phyloP scores from a whole-genome alignment of 495 filamentous ascomycete species.

The Friedmanniomyces endolithicus region DNA sequence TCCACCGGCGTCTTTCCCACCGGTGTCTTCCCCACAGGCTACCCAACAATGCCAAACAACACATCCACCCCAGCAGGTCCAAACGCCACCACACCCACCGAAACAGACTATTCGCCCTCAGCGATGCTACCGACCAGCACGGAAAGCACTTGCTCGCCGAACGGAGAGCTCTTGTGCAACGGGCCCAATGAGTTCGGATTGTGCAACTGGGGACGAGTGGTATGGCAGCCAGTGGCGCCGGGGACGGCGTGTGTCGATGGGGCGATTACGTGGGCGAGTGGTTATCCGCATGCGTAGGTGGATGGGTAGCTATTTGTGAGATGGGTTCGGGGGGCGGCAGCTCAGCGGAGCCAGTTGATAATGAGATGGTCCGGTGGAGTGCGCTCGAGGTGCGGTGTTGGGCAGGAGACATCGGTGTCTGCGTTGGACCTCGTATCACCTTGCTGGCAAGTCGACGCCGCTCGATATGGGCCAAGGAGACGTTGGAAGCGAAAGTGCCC shows the following conservation, averaged over 20 bases:
- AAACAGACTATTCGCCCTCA: not conserved
- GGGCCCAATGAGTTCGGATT: not conserved
- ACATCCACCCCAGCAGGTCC: not conserved
- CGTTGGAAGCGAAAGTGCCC: too few species aligned
- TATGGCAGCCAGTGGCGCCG: not conserved
- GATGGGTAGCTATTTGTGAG: not conserved
- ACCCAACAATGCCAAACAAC: not conserved
- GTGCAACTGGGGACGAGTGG: slow-evolving; percentile 1
- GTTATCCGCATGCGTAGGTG: not conserved
- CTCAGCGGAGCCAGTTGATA: too few species aligned
- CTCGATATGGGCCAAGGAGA: too few species aligned
- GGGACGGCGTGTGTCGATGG: slow-evolving; percentile 1
- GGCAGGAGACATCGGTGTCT: too few species aligned
- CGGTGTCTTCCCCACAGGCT: not conserved
- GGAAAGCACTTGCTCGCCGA: not conserved
- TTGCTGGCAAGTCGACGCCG: too few species aligned
- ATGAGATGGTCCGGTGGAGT: too few species aligned
- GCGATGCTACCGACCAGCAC: too few species aligned
- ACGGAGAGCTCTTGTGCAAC: not conserved
- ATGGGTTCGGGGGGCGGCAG: not conserved
- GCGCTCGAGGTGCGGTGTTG: too few species aligned
- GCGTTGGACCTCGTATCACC: too few species aligned
- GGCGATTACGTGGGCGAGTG: not conserved
- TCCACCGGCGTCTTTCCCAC: too few species aligned
- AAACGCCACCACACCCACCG: not conserved